A percentile compares a stretch with the other conserved stretches of the same genome.
Conservation (phyloP, 2,329 filamentous ascomycete genomes). For the Phyllachora maydis region DNA sequence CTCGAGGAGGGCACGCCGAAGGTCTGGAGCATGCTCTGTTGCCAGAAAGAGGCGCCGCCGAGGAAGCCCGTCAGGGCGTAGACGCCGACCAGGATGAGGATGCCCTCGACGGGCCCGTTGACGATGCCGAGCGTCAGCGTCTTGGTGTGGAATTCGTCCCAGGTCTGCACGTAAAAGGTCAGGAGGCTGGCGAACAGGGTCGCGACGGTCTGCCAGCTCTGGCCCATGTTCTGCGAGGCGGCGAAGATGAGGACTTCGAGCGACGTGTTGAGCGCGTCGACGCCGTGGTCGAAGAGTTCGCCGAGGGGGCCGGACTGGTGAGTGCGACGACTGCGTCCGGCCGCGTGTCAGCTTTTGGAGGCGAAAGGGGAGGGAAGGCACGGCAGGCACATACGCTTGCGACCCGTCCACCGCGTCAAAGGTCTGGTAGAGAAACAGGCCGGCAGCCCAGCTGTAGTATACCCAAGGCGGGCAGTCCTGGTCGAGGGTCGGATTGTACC, state of each 20-base stretch:
- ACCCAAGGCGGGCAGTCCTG: slow-evolving; percentile 91
- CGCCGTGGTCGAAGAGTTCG: slow-evolving; percentile 93
- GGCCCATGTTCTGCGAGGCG: slow-evolving; percentile 78
- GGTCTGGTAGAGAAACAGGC: slow-evolving; percentile 90
- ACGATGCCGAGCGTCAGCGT: slow-evolving; percentile 81
- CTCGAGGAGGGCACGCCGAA: slow-evolving; percentile 43
- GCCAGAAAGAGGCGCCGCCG: slow-evolving; percentile 86
- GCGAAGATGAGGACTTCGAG: slow-evolving; percentile 86
- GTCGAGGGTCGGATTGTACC: slow-evolving; percentile 89
- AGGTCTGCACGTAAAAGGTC: slow-evolving; percentile 98
- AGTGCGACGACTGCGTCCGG: slow-evolving; percentile 48
- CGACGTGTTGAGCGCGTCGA: slow-evolving; percentile 92
- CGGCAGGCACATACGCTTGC: slow-evolving; percentile 66
- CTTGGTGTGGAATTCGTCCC: slow-evolving; percentile 98
- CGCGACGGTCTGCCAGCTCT: slow-evolving; percentile 74
- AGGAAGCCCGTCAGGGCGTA: slow-evolving; percentile 69
- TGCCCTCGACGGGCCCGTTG: slow-evolving; percentile 87
- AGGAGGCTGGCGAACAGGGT: slow-evolving; percentile 63
- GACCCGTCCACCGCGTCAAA: slow-evolving; percentile 93
- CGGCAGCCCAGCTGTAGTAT: slow-evolving; percentile 76
- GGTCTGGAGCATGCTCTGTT: slow-evolving; percentile 55
- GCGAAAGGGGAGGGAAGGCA: slow-evolving; percentile 1
- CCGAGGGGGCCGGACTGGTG: slow-evolving; percentile 83
- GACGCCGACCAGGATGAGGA: slow-evolving; percentile 63
- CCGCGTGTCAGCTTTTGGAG: not conserved